Base-by-base conservation (phyloP, 805 yeast species). In the Blastobotrys parvus region DNA sequence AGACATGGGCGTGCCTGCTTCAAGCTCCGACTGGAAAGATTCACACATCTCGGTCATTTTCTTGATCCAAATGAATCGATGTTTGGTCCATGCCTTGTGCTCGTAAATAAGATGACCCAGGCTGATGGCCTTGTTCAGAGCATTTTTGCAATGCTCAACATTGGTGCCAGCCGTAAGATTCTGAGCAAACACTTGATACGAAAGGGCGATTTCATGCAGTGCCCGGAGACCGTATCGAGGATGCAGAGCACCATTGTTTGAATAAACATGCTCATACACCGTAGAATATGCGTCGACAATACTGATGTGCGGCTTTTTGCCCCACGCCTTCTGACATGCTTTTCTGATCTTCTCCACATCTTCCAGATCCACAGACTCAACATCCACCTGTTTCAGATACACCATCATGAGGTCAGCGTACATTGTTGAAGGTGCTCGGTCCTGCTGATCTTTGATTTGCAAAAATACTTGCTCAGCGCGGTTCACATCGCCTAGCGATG, bases 51-150 rank as follows among this genome's bases (percentile, higher is more conserved):
- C 32, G 16, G 33, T 38, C 42, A 43, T 32, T 17, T 38, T 38
- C 17, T 16, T 21, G 15, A 43, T 27, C 45, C 45, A 43, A 7
- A 43, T 17, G 19, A 38, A 39, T 39, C 38, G 38, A 30, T 43
- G 45, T 39, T 43, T 43, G 16, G 21, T 38, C 45, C 45, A 43
- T 19, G 45, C 27, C 8, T 31, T 18, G 35, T 38, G 37, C 25
- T 43, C 29, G 20, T 38, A 43, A 7, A 38, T 34, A 4, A n/a
- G 11, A 19, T 38, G 22, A 33, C 39, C 17, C 5, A 43, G 39
- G n/a, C 21, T 17, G 4, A 25, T 21, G 2, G 42, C 29, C 8
- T 31, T 20, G 5, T 30, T 17, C 5, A 43, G 21, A 3, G 39
- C 23, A 16, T 31, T 31, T 19, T 32, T 33, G 35, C 45, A 43